Base-by-base conservation (phyloP, 2,329 filamentous ascomycete species). In the Cordyceps pruinosa region DNA sequence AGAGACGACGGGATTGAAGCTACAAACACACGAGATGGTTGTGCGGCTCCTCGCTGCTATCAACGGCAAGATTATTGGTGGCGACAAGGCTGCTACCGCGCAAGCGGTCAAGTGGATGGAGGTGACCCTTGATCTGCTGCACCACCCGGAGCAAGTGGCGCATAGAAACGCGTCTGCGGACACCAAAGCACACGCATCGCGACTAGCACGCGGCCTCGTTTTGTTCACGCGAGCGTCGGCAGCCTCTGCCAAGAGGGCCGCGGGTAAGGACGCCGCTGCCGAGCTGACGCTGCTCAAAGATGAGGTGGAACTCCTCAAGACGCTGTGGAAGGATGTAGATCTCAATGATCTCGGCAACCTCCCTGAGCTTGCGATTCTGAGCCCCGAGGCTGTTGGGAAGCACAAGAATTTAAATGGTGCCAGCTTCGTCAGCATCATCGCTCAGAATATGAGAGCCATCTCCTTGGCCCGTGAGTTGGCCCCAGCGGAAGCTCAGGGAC, bases 111-210 rank as follows among this genome's bases (percentile, higher is more conserved):
- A 66, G 58, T 77, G 76, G 73, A 70, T 72, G 8, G 73, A 78
- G 58, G 66, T 75, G 58, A 67, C 84, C 17, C 60, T 82, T 56
- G 78, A 82, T 46, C 65, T 82, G 59, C 66, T 82, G 44, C 70
- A 80, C 62, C 69, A 75, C 26, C 66, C 72, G 15, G 68, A 66
- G 23, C 79, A 81, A 66, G 57, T 32, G 12, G 10, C 4, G 19
- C 34, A 63, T 32, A 61, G 58, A 2, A 42, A 59, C 13, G 34
- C 12, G 2, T 9, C 21, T 9, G 55, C 59, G 2, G 46, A 57
- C 21, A 55, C 66, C 39, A 61, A 61, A 37, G 52, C 66, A 39
- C 63, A 69, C 49, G 61, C 62, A 26, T 67, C 66, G 19, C 64
- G 63, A 5, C 17, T 67, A 26, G 58, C 70, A 17, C 68, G 68